phyloP scores from a whole-genome alignment of 768 basidiomycete genomes.

The Russula ochroleuca region DNA sequence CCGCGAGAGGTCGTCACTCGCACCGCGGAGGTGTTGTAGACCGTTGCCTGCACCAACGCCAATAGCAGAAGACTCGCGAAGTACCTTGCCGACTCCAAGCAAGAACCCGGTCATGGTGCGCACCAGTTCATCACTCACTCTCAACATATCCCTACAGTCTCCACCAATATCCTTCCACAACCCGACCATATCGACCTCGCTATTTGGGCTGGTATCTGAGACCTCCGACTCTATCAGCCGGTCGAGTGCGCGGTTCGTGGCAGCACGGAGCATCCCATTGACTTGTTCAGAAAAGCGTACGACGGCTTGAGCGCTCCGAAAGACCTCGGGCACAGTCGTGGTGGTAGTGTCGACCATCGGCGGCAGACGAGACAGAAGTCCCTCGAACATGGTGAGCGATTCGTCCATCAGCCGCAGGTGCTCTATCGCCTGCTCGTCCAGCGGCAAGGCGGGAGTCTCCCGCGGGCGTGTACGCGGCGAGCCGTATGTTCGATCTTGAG shows the following conservation, averaged over 20 bases:
- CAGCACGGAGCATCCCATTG: slow-evolving; percentile 54
- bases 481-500: slow-evolving; percentile 27
- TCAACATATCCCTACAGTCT: slow-evolving; percentile 67
- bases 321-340: slow-evolving; percentile 48
- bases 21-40: slow-evolving; percentile 46
- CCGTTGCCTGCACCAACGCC: slow-evolving; percentile 29
- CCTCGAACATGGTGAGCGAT: slow-evolving; percentile 64
- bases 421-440: slow-evolving; percentile 38
- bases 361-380: slow-evolving; percentile 55
- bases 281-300: slow-evolving; percentile 64
- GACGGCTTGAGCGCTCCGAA: slow-evolving; percentile 57
- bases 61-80: slow-evolving; percentile 49
- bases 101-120: slow-evolving; percentile 71
- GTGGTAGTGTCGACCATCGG: slow-evolving; percentile 40
- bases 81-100: slow-evolving; percentile 65
- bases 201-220: slow-evolving; percentile 40
- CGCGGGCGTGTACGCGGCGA: slow-evolving; percentile 25
- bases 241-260: slow-evolving; percentile 58
- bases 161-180: slow-evolving; percentile 66
- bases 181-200: slow-evolving; percentile 43
- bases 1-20: slow-evolving; percentile 47
- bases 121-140: slow-evolving; percentile 75
- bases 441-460: slow-evolving; percentile 9
- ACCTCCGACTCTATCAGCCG: slow-evolving; percentile 76
- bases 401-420: slow-evolving; percentile 71